Base-by-base conservation (phyloP, 1,284 basidiomycete species). In the Exobasidium cylindrosporum region DNA sequence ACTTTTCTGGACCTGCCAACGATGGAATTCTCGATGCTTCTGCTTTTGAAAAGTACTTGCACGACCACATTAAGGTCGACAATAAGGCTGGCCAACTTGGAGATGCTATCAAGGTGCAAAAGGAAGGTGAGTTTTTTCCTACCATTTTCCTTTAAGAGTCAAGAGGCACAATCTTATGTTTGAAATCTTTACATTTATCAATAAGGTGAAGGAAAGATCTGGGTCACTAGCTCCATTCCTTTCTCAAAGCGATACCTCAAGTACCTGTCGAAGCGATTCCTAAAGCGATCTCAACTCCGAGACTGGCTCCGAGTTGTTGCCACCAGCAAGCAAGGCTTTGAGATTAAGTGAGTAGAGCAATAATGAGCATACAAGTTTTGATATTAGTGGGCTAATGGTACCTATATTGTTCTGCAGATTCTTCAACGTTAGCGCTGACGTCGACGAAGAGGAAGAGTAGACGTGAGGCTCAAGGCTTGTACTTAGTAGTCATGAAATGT, bases 21-120 rank as follows among this genome's bases (percentile, higher is more conserved):
- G 92, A 95, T 82, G 88, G 88, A 78, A 90, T 95, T 81, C 92
- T 96, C 79, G 92, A 95, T 79, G 88, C 89, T 67, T 90, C 89
- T 65, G 88, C 89, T 74, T 94, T 91, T 82, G 90, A 92, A 83
- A 91, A 92, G 83, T 96, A 89, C 85, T 85, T 96, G 62, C 91
- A 94, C 81, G 92, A 95, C 84, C 87, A 89, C 74, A 91, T 93
- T 81, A 95, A 93, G 86, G 88, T 94, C 68, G 87, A 85, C 54
- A 83, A 82, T 70, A 83, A 74, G 68, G 81, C 80, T 81, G 2
- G 88, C 87, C 43, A 89, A 76, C 58, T 88, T 86, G 76, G 81
- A 57, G 81, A 82, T 55, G 70, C 73, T 60, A 76, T 82, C 68
- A 72, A 77, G 67, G 73, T 82, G 71, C 63, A 69, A 53, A 76